A percentile compares a stretch with the other conserved stretches of the same genome.
Evolutionary conservation across 1,284 basidiomycete species (phyloP).

Genomic region (Taiwanofungus camphoratus): DNA sequence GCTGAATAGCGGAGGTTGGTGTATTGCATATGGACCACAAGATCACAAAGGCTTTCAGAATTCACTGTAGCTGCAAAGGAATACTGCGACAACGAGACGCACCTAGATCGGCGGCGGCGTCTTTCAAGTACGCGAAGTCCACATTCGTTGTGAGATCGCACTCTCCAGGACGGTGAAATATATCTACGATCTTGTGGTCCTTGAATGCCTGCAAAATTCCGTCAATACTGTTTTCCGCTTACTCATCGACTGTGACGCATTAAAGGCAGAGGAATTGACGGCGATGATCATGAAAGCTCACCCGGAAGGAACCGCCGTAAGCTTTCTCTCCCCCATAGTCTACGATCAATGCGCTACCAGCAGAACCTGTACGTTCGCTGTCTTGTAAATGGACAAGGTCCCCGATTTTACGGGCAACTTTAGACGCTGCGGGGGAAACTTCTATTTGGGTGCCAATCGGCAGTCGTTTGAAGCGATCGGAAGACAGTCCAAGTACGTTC

Average conservation of each 20-base stretch:
- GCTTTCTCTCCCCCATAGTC: slow-evolving; percentile 85
- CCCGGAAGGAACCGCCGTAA: slow-evolving; percentile 77
- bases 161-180: slow-evolving; percentile 81
- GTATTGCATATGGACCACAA: background rate
- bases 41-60: slow-evolving; percentile 1
- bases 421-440: slow-evolving; percentile 69
- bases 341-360: slow-evolving; percentile 80
- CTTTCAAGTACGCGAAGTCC: slow-evolving; percentile 86
- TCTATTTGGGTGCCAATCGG: slow-evolving; percentile 72
- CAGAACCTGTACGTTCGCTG: slow-evolving; percentile 23
- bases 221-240: too few relatives aligned
- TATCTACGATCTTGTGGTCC: slow-evolving; percentile 80
- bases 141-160: slow-evolving; percentile 95
- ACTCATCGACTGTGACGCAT: too few relatives aligned
- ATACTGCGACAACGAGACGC: slow-evolving; percentile 16
- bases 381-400: slow-evolving; percentile 43
- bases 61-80: slow-evolving; percentile 2
- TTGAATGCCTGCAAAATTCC: slow-evolving; percentile 82
- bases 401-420: slow-evolving; percentile 61
- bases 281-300: too few relatives aligned
- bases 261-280: background rate
- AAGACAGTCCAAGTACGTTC: slow-evolving; percentile 62
- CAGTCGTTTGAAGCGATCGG: slow-evolving; percentile 61
- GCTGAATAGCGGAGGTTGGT: slow-evolving; percentile 22
- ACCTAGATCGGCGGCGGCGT: slow-evolving; percentile 69